Evolutionary conservation across 2,329 filamentous ascomycete species (phyloP), one percentile per base, ranked within the genome.

Genomic region (Xylaria digitata): DNA sequence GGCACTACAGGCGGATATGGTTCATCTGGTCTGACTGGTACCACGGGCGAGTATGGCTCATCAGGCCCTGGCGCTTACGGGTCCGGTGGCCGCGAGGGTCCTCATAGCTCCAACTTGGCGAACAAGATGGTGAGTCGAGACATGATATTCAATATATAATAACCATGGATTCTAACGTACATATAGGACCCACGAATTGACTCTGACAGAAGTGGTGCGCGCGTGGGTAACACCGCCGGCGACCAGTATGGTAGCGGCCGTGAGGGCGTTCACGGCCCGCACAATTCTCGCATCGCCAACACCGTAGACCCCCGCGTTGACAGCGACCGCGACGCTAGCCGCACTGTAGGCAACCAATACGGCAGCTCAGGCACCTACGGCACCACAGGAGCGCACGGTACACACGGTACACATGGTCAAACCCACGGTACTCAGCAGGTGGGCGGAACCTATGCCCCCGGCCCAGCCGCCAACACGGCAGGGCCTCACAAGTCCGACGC

Each of bases 401-500:
- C 70, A 5, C 69, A 72, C 67, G 76, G 72, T 48, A 73, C 70
- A 5, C 61, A 64, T 40, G 75, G 73, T 9, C 8, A 34, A 6
- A 68, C 70, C 1, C 61, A 68, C 40, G 72, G 71, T 3, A 68
- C 70, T 15, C 40, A 70, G 15, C 65, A 74, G 32, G 66, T 77
- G 5, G 69, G 62, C 6, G 75, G 76, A 17, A 67, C 69, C 8
- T 69, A 76, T 57, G 79, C 53, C 5, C 77, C 78, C 15, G 80
- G 80, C 15, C 80, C 78, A 1, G 81, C 83, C 0, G 74, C 81
- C 63, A 78, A 82, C 74, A 85, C 82, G 0, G 83, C 82, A 34
- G 82, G 84, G 19, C 84, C 83, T 11, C 86, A 89, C 79, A 83
- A 83, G 77, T 81, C 77, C 40, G 83, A 87, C 72, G 65, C 83